Percentiles rank a stretch among this genome's conserved stretches.
Evolutionary conservation across 2,329 filamentous ascomycete genomes (phyloP).

Genomic region (Scedosporium minutisporum): DNA sequence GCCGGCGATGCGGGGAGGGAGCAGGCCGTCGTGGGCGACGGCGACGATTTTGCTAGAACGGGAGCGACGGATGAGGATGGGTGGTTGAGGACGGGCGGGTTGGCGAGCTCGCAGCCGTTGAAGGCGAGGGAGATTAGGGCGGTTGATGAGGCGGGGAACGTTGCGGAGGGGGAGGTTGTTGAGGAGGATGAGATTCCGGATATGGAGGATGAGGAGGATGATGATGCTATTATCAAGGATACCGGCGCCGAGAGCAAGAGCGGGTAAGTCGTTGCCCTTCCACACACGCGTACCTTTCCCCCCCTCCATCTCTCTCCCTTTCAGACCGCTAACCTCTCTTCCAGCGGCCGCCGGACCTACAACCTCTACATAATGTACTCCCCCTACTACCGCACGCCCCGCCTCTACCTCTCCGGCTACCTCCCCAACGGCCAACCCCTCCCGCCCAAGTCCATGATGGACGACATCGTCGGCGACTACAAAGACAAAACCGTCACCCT

Average conservation of each 20-base stretch:
- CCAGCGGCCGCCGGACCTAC: conserved; percentile 79
- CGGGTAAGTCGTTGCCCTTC: conserved; percentile 24
- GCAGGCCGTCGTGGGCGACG: conserved; percentile 75
- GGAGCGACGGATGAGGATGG: conserved; percentile 62
- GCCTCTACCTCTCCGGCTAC: conserved; percentile 91
- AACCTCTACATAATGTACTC: conserved; percentile 98
- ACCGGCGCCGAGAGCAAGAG: conserved; percentile 37
- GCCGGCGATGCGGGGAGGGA: conserved; percentile 79
- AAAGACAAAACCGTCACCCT: conserved; percentile 98
- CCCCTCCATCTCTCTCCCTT: not conserved
- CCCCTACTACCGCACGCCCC: conserved; percentile 90
- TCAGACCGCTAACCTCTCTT: not conserved
- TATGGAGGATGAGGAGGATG: conserved; percentile 97
- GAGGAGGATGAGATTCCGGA: conserved; percentile 87
- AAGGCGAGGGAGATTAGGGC: conserved; percentile 75
- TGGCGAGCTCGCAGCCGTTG: conserved; percentile 64
- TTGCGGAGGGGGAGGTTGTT: conserved; percentile 63
- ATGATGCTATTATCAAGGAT: conserved; percentile 91
- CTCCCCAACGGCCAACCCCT: conserved; percentile 69
- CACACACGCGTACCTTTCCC: not conserved
- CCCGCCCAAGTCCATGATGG: conserved; percentile 81
- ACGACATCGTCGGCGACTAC: conserved; percentile 92
- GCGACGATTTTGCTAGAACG: conserved; percentile 51
- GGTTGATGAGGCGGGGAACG: conserved; percentile 79
- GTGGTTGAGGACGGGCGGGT: conserved; percentile 81